A percentile compares a stretch with the other conserved stretches of the same genome.
Evolutionary conservation across 176 grass and related monocot species (phyloP).

Genomic region (Oryza nivara): DNA sequence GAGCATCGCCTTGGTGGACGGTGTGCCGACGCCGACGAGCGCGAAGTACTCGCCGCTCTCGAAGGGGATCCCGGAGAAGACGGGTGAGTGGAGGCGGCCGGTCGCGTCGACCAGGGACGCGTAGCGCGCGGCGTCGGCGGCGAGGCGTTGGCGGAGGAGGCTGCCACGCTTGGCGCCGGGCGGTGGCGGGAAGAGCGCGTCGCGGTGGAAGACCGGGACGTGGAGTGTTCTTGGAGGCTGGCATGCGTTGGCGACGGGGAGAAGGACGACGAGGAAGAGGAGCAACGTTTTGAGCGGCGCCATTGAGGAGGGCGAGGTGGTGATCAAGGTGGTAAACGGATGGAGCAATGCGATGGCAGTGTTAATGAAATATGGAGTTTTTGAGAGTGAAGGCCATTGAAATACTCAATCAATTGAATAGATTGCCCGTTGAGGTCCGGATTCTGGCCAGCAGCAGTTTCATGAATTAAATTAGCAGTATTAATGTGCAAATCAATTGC

Average conservation of each 20-base stretch:
- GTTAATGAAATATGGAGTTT: background rate
- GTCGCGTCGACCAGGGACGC: constrained; percentile 10
- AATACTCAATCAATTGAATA: background rate
- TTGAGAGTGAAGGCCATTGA: background rate
- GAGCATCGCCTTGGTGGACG: constrained; percentile 52
- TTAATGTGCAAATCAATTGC: background rate
- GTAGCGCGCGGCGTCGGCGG: constrained; percentile 33
- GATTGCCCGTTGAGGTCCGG: background rate
- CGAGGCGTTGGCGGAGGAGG: constrained; percentile 41
- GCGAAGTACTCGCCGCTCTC: constrained; percentile 80
- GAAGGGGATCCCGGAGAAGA: constrained; percentile 57
- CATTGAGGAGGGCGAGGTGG: constrained; percentile 37
- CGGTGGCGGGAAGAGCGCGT: constrained; percentile 40
- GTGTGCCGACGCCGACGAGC: constrained; percentile 61
- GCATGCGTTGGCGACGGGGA: background rate
- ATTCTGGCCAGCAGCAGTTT: background rate
- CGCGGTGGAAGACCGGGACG: constrained; percentile 58
- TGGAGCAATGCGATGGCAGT: background rate
- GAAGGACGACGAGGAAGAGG: constrained; percentile 3
- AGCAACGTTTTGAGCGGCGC: background rate
- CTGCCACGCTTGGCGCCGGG: constrained; percentile 20
- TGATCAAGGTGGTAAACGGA: background rate
- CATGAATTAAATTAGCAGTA: background rate
- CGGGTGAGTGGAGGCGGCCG: constrained; percentile 39
- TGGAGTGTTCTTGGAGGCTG: constrained; percentile 43